These are phyloP conservation scores for Pilatotrama ljubarskyi DNA, from an alignment of 768 basidiomycete species.

Conservation along the genomic window DNA sequence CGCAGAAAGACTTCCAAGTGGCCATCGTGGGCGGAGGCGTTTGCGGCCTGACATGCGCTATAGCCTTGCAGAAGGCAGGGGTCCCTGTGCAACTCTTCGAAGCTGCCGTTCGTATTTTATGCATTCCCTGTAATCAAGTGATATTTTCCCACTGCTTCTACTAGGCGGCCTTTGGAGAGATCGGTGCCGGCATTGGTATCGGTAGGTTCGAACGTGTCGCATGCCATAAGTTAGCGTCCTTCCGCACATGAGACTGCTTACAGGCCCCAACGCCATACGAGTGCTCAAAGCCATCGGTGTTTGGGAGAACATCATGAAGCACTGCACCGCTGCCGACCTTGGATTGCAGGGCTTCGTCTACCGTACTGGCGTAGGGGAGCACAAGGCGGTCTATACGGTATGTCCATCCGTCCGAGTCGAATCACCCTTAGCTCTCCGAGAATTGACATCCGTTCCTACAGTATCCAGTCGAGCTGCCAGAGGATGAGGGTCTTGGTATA, in stretches of 20 bases:
- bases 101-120: constrained; percentile 40
- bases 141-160: background rate
- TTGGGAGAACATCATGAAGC: constrained; percentile 41
- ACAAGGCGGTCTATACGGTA: constrained; percentile 49
- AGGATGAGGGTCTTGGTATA: constrained; percentile 44
- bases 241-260: background rate
- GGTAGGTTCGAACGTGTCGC: constrained; percentile 34
- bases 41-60: constrained; percentile 49
- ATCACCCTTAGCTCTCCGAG: too few relatives aligned
- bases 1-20: constrained; percentile 38
- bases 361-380: constrained; percentile 41
- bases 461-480: constrained; percentile 33
- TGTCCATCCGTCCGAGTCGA: background rate
- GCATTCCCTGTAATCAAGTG: background rate
- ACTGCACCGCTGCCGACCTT: constrained; percentile 36
- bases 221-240: too few relatives aligned
- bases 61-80: constrained; percentile 43
- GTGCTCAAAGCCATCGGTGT: constrained; percentile 46
- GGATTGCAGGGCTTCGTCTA: constrained; percentile 38
- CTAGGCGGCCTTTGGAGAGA: constrained; percentile 50
- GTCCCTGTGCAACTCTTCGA: constrained; percentile 52
- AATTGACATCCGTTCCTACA: constrained; percentile 3
- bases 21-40: constrained; percentile 60
- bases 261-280: constrained; percentile 52
- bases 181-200: constrained; percentile 55